Percentiles rank a stretch among this genome's conserved stretches.
Evolutionary conservation across 352 stramenopile species (phyloP).

Genomic region (Albugo candida): DNA sequence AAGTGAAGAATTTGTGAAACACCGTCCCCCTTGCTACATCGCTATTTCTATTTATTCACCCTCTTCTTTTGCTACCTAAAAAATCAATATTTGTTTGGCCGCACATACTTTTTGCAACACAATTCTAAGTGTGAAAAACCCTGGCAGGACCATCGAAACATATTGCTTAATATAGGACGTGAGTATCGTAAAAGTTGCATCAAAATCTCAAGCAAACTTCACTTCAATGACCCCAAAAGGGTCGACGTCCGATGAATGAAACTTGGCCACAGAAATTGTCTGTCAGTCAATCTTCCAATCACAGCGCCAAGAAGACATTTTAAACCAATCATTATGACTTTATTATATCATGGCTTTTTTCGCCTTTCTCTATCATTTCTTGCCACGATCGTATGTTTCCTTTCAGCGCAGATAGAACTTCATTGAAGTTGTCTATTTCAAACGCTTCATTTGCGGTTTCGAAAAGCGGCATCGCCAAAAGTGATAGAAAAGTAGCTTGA

Average conservation of each 20-base stretch:
- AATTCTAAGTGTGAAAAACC: slow-evolving; percentile 1
- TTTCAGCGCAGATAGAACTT: slow-evolving; percentile 22
- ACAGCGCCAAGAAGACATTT: no score
- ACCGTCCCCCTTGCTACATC: no score
- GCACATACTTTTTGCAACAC: slow-evolving; percentile 1
- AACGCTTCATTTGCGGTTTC: slow-evolving; percentile 25
- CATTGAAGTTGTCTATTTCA: slow-evolving; percentile 20
- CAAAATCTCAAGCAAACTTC: no score
- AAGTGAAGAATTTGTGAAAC: no score
- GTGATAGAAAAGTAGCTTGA: slow-evolving; percentile 56
- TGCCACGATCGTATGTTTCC: slow-evolving; percentile 33
- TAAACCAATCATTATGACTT: no score
- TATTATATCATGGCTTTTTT: not conserved
- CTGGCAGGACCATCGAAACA: not conserved
- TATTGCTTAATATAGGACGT: not conserved
- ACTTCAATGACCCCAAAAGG: no score
- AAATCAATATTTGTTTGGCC: not conserved
- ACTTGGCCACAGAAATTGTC: no score
- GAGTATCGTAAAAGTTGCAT: not conserved
- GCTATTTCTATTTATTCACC: no score
- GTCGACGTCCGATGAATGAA: no score
- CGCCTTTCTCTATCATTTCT: slow-evolving; percentile 11
- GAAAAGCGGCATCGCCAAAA: slow-evolving; percentile 52
- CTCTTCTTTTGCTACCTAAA: not conserved
- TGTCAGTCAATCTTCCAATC: no score